Base-by-base conservation (phyloP, 345 rosid species). In the Salix purpurea region DNA sequence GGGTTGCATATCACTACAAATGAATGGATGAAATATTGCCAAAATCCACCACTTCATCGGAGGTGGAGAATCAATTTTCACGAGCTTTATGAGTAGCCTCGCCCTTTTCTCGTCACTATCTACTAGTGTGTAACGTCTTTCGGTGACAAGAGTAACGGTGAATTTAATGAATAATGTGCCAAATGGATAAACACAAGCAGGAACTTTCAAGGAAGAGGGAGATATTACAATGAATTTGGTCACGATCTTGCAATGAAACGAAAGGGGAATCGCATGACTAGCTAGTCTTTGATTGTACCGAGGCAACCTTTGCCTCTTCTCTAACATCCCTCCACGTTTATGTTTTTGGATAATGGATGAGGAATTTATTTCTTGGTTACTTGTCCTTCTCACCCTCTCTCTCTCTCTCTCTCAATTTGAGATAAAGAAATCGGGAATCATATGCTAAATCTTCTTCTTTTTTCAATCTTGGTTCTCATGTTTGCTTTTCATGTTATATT, bases 191-290 rank as follows among this genome's bases (percentile, higher is more conserved):
- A 56, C 34, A 52, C 4, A 23, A 18, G 54, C 23, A 56, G 26
- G 11, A 64, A 23, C 67, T 69, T 76, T 71, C 34, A 30, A 65
- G 42, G 52, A 28, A 28, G 1, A 48, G 54, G 54, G 21, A 34
- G 71, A 34, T 4, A 18, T 7, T 16, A 37, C 37, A 36, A 23
- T 75, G n/a, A 37, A 76, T 76, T 74, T 36, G 73, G 71, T 80
- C 86, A 80, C 84, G 83, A 64, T 13, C 71, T 54, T 62, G 60
- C 65, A 68, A 39, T 32, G 71, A 28, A 75, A 60, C n/a, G 6
- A 37, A 79, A 76, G 67, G 79, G 67, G 74, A 61, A 74, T 71
- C 58, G 62, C 83, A 71, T 80, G 79, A 77, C 68, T 50, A 18
- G 13, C 7, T 37, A 26, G 2, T 3, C 56, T 60, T 76, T 67